These are phyloP conservation scores for Aspergillus cejpii DNA, from an alignment of 2,329 filamentous ascomycete species.

Conservation along the genomic window DNA sequence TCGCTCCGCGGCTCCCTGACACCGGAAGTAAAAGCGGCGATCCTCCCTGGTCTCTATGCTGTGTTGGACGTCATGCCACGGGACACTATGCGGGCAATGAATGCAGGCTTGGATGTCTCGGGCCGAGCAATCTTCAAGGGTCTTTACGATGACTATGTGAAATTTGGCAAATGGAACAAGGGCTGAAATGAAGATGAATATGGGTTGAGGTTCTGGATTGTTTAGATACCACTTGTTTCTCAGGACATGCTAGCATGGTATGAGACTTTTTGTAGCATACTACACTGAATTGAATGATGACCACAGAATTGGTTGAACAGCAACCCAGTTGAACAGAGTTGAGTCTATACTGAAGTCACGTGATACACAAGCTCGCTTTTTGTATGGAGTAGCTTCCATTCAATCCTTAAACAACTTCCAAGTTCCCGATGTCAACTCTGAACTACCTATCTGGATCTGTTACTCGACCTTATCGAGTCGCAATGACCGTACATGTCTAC, in stretches of 20 bases:
- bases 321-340: no score
- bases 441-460: conserved; percentile 14
- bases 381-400: no score
- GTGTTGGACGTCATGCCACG: conserved; percentile 49
- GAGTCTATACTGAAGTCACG: no score
- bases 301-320: no score
- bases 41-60: conserved; percentile 48
- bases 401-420: no score
- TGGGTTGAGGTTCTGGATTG: not conserved
- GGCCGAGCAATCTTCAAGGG: conserved; percentile 48
- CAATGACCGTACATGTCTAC: not conserved
- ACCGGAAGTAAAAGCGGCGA: conserved; percentile 47
- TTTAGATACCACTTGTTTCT: conserved; percentile 2
- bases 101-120: conserved; percentile 47
- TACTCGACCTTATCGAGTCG: conserved; percentile 37
- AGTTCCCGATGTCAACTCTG: conserved; percentile 6
- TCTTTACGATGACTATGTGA: conserved; percentile 48
- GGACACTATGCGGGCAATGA: conserved; percentile 47
- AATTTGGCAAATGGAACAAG: conserved; percentile 45
- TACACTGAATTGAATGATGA: no score
- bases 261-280: no score
- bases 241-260: not conserved
- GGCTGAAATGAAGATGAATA: conserved; percentile 20
- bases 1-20: conserved; percentile 47
- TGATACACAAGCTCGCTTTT: no score